phyloP scores from a whole-genome alignment of 768 basidiomycete species.

The Botryobasidium botryosum region DNA sequence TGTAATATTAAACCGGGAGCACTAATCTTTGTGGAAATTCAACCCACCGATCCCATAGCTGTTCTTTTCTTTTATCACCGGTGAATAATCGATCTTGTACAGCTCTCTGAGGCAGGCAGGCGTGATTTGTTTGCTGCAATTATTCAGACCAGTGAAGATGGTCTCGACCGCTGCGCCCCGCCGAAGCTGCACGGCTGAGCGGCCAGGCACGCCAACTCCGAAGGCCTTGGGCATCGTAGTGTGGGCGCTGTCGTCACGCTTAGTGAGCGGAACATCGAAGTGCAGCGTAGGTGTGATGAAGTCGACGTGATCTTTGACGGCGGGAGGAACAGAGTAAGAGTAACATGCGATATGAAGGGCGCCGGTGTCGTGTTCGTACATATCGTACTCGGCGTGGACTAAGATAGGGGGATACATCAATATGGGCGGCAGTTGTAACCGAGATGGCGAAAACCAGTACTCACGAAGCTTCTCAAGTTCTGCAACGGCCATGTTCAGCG shows the following conservation, averaged over 20 bases:
- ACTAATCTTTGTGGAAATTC: too few relatives aligned
- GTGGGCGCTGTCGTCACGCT: not conserved
- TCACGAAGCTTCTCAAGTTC: conserved; percentile 10
- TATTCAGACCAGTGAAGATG: conserved; percentile 3
- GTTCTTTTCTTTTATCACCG: conserved; percentile 5
- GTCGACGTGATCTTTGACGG: conserved; percentile 9
- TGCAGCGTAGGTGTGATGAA: conserved; percentile 10
- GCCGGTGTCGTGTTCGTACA: conserved; percentile 8
- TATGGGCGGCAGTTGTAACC: too few relatives aligned
- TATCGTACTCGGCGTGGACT: conserved; percentile 10
- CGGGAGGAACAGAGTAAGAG: conserved; percentile 7
- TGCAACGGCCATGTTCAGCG: conserved; percentile 8
- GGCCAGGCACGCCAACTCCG: too few relatives aligned
- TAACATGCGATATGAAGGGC: conserved; percentile 2
- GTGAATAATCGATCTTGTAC: conserved; percentile 14
- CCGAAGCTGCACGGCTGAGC: not conserved
- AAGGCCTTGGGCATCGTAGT: not conserved
- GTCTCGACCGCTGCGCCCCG: not conserved
- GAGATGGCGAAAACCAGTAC: not conserved
- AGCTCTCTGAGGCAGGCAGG: conserved; percentile 3
- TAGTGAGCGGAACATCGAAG: conserved; percentile 6
- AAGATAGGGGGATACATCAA: not conserved
- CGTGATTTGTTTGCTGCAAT: conserved; percentile 5
- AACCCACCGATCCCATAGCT: not conserved
- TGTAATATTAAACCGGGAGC: too few relatives aligned